Conservation (phyloP, 1,284 basidiomycete species). For the Moesziomyces antarcticus region DNA sequence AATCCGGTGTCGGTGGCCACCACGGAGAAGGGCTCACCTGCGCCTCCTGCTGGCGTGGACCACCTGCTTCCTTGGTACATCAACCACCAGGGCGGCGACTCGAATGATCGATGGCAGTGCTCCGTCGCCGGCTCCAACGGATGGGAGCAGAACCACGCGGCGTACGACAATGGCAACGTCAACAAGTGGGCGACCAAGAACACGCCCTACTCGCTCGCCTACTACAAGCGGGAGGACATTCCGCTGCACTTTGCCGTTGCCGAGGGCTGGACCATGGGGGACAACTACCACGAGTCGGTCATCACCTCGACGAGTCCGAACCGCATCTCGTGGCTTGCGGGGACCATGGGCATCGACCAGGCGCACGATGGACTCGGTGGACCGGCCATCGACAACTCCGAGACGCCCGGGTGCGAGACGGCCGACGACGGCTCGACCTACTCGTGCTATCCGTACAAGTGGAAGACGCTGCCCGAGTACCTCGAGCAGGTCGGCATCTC, state of each 20-base stretch:
- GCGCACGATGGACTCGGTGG: conserved; percentile 23
- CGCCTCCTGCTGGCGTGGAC: conserved; percentile 22
- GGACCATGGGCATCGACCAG: conserved; percentile 21
- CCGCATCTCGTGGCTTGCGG: conserved; percentile 49
- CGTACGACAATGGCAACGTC: conserved; percentile 52
- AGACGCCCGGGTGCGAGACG: conserved; percentile 19
- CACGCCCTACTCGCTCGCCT: conserved; percentile 56
- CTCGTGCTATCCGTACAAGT: conserved; percentile 45
- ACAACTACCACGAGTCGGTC: conserved; percentile 57
- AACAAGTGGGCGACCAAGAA: conserved; percentile 56
- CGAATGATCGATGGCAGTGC: conserved; percentile 51
- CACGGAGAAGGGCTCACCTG: neutral
- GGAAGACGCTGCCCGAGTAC: conserved; percentile 60
- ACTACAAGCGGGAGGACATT: conserved; percentile 54
- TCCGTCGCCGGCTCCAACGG: conserved; percentile 58
- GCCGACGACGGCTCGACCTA: conserved; percentile 23
- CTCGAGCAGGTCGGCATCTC: conserved; percentile 43
- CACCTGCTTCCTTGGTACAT: conserved; percentile 56
- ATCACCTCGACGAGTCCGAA: conserved; percentile 56
- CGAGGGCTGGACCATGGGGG: conserved; percentile 53
- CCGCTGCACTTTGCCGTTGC: conserved; percentile 57
- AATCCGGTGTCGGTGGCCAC: conserved; percentile 17
- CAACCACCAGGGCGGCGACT: conserved; percentile 56
- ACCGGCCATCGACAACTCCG: conserved; percentile 41
- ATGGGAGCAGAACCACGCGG: conserved; percentile 54